Evolutionary conservation across 2,329 filamentous ascomycete genomes (phyloP), one percentile per base, ranked within the genome.

Genomic region (Achaetomium macrosporum): DNA sequence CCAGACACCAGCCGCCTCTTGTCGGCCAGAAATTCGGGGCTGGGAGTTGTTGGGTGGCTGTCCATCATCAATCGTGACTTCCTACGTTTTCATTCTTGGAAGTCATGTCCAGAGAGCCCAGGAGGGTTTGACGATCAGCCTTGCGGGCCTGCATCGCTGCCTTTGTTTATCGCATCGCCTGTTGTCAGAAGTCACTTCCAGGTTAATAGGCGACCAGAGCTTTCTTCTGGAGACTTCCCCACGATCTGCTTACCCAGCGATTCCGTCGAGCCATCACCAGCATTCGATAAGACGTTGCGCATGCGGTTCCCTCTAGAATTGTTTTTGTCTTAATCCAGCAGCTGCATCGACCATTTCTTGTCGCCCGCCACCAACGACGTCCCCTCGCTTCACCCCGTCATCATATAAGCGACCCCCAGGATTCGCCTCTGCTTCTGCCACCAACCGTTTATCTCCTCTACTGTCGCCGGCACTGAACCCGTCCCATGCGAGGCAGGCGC

Each of bases 331-430:
- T 61, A 59, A 61, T 61, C 39, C 51, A 59, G 45, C 59, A 59
- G 57, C 49, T 51, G 56, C 60, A 61, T 60, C 59, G 56, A 57
- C 59, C 54, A 54, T 60, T 19, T 47, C 42, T 57, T 55, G 49
- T 37, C 40, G 47, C 39, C 36, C 19, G 33, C 42, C 41, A 31
- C 40, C 46, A 42, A 42, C 33, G 13, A 30, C 43, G 39, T 33
- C 36, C 50, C 37, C 36, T 50, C 54, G 19, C 49, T 36, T 6
- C 50, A 16, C 12, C 49, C n/a, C 29, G 35, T 17, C 43, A 37
- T 35, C 42, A 48, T 16, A 43, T 48, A 46, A 45, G 17, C 46
- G 25, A 37, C 25, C 37, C 17, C 17, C 15, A 6, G 42, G 15
- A 20, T 46, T 57, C 45, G 30, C 47, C 48, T 33, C 51, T 42